phyloP scores from a whole-genome alignment of 352 stramenopile genomes.

The Phytophthora nicotianae region DNA sequence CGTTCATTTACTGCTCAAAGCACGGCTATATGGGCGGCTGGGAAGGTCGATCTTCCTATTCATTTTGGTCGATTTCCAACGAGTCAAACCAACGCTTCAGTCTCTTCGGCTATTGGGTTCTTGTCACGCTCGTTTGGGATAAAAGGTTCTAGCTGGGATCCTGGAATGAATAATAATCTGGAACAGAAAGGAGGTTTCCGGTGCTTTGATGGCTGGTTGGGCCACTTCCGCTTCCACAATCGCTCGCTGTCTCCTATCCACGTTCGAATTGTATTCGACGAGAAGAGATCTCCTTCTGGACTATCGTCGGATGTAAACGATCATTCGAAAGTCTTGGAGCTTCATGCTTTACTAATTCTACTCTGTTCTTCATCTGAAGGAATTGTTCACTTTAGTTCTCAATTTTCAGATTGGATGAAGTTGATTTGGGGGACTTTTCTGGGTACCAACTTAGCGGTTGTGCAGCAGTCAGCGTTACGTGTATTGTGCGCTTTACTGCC shows the following conservation, averaged over 20 bases:
- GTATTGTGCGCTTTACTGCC: constrained; percentile 53
- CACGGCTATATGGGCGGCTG: constrained; percentile 30
- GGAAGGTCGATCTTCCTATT: constrained; percentile 53
- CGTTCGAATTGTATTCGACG: constrained; percentile 90
- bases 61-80: constrained; percentile 51
- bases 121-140: constrained; percentile 29
- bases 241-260: constrained; percentile 92
- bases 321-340: constrained; percentile 34
- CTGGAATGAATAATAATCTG: constrained; percentile 12
- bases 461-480: constrained; percentile 76
- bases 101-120: constrained; percentile 22
- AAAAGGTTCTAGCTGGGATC: constrained; percentile 20
- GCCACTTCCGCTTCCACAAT: constrained; percentile 90
- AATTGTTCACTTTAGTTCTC: constrained; percentile 37
- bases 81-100: neutral
- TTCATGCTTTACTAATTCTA: constrained; percentile 48
- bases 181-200: constrained; percentile 21
- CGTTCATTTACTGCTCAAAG: constrained; percentile 53
- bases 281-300: constrained; percentile 42
- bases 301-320: neutral
- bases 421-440: constrained; percentile 61
- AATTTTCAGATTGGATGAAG: constrained; percentile 54
- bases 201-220: constrained; percentile 85
- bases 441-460: constrained; percentile 40
- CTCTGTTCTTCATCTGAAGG: constrained; percentile 62